A percentile compares a stretch with the other conserved stretches of the same genome.
Conservation (phyloP, 352 stramenopile species). For the Pythium brachiatum region DNA sequence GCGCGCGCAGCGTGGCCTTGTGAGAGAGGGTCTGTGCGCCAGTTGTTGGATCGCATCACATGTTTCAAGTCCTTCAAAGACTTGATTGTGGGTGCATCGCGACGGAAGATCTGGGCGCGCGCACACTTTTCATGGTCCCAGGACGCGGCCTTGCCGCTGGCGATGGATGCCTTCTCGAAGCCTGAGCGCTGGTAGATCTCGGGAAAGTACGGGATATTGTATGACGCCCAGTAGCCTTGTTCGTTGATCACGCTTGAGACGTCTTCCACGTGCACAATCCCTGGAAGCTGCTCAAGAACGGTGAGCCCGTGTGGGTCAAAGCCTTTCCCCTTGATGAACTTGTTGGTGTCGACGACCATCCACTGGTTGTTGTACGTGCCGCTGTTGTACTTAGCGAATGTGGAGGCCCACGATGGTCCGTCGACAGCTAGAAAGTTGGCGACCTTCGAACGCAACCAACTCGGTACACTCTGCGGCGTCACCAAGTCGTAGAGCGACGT, state of each 20-base stretch:
- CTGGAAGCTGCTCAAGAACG: constrained; percentile 74
- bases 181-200: constrained; percentile 57
- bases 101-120: constrained; percentile 54
- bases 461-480: constrained; percentile 46
- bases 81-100: constrained; percentile 42
- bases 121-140: constrained; percentile 47
- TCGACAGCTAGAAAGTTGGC: constrained; percentile 47
- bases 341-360: constrained; percentile 75
- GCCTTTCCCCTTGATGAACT: constrained; percentile 37
- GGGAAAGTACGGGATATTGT: constrained; percentile 82
- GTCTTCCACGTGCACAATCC: constrained; percentile 48
- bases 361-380: constrained; percentile 87
- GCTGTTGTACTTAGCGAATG: constrained; percentile 60
- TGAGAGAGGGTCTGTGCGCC: constrained; percentile 47
- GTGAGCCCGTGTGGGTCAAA: constrained; percentile 50
- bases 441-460: constrained; percentile 60
- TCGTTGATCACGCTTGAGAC: constrained; percentile 48
- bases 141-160: constrained; percentile 33
- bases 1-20: constrained; percentile 43
- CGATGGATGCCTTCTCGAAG: constrained; percentile 38
- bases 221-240: constrained; percentile 70
- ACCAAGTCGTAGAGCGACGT: constrained; percentile 47
- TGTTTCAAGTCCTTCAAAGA: constrained; percentile 54
- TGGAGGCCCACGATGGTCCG: constrained; percentile 43
- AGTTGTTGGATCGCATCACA: constrained; percentile 70